These are phyloP conservation scores for Allium sativum DNA, from an alignment of 106 monocot genomes.

Conservation along the genomic window DNA sequence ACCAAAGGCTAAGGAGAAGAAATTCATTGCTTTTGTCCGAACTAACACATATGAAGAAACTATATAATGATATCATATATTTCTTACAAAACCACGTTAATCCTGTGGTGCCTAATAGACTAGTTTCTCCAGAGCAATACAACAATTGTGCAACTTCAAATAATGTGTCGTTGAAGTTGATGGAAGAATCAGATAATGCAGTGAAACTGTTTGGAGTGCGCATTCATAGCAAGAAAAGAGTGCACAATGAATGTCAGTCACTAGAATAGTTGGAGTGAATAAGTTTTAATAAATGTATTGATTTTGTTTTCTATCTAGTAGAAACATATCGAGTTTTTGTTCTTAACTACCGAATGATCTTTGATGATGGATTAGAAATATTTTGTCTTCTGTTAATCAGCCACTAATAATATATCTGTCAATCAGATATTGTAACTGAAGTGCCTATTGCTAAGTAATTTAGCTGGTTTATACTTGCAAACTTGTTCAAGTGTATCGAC, in stretches of 20 bases:
- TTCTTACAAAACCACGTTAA: constrained; percentile 49
- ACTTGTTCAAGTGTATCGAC: no score
- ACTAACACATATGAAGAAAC: constrained; percentile 58
- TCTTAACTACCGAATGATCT: background rate
- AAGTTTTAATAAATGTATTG: background rate
- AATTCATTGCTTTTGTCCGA: constrained; percentile 52
- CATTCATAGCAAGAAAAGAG: constrained; percentile 19
- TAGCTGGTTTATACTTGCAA: no score
- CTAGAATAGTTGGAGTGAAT: background rate
- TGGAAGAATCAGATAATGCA: constrained; percentile 8
- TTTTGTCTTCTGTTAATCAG: no score
- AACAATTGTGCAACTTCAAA: background rate
- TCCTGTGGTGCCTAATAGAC: background rate
- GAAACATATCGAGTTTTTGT: background rate
- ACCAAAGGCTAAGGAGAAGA: constrained; percentile 49
- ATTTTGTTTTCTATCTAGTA: background rate
- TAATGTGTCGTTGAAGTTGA: constrained; percentile 1
- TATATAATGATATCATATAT: constrained; percentile 58
- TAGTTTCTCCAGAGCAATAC: background rate
- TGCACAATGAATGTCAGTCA: constrained; percentile 10
- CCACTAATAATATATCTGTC: background rate
- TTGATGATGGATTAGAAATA: background rate
- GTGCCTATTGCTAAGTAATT: no score
- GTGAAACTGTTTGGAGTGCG: constrained; percentile 19
- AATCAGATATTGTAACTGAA: background rate